phyloP scores from a whole-genome alignment of 2,329 filamentous ascomycete species.

The Paraphoma sp. region DNA sequence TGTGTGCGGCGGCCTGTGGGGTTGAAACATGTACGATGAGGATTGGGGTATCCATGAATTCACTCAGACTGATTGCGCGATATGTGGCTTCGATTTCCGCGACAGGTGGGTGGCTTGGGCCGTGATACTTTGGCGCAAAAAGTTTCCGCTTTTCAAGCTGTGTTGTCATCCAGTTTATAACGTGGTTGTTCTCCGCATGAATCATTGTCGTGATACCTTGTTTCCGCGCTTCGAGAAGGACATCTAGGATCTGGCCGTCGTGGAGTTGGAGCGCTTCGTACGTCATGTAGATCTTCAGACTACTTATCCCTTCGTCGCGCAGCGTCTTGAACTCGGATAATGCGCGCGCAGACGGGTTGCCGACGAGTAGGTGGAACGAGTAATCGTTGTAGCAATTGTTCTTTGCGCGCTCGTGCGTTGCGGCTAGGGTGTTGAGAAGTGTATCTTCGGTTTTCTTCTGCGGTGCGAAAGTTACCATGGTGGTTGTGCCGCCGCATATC shows the following conservation, averaged over 20 bases:
- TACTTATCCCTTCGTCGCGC: constrained; percentile 46
- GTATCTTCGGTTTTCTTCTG: constrained; percentile 55
- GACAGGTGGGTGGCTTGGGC: constrained; percentile 56
- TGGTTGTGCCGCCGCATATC: constrained; percentile 58
- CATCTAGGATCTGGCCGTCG: constrained; percentile 48
- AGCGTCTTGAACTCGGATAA: constrained; percentile 46
- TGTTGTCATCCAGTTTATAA: constrained; percentile 62
- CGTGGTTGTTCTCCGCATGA: constrained; percentile 62
- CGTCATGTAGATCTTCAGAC: constrained; percentile 55
- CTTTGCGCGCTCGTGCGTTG: constrained; percentile 52
- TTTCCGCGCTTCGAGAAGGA: constrained; percentile 48
- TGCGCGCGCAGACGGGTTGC: constrained; percentile 44
- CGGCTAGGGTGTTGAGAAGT: constrained; percentile 52
- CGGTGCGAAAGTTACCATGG: constrained; percentile 57
- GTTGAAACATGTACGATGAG: constrained; percentile 62
- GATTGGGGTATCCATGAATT: constrained; percentile 60
- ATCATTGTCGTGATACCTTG: constrained; percentile 62
- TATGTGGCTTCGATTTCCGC: constrained; percentile 62
- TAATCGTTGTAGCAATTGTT: constrained; percentile 58
- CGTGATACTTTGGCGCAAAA: constrained; percentile 60
- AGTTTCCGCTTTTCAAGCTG: constrained; percentile 58
- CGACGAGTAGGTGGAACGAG: constrained; percentile 50
- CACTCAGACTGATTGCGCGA: constrained; percentile 58
- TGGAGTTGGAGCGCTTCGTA: constrained; percentile 49
- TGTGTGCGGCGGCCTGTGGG: constrained; percentile 54